These are phyloP conservation scores for Cystobasidium sp. DNA, from an alignment of 1,284 basidiomycete species.

Conservation along the genomic window DNA sequence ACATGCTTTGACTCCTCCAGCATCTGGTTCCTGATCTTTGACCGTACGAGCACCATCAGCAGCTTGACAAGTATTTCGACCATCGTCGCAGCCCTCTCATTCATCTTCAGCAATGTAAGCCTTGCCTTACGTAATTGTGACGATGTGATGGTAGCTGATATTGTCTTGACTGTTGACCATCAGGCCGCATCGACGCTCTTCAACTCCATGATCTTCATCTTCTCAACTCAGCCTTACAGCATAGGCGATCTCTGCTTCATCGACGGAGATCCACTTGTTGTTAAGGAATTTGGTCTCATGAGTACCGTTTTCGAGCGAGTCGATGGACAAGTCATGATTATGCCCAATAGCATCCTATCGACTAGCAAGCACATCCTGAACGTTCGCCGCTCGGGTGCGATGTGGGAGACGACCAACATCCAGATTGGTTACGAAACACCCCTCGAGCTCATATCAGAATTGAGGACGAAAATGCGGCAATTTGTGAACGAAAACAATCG, in stretches of 20 bases:
- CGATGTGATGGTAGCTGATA: slow-evolving; percentile 45
- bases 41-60: slow-evolving; percentile 67
- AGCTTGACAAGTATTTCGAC: slow-evolving; percentile 44
- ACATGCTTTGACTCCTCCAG: neutral
- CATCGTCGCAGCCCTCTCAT: slow-evolving; percentile 52
- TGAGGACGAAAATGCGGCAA: slow-evolving; percentile 65
- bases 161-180: slow-evolving; percentile 62
- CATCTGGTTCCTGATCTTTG: slow-evolving; percentile 78
- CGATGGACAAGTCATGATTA: slow-evolving; percentile 76
- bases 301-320: slow-evolving; percentile 77
- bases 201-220: slow-evolving; percentile 82
- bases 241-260: slow-evolving; percentile 76
- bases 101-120: slow-evolving; percentile 43
- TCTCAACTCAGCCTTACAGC: slow-evolving; percentile 66
- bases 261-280: slow-evolving; percentile 66
- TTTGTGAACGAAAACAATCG: slow-evolving; percentile 71
- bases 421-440: slow-evolving; percentile 55
- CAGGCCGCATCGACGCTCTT: slow-evolving; percentile 78
- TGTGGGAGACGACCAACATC: slow-evolving; percentile 76
- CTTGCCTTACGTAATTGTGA: neutral
- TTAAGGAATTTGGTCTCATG: slow-evolving; percentile 79
- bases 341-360: slow-evolving; percentile 76
- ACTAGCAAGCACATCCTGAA: slow-evolving; percentile 74
- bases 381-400: slow-evolving; percentile 56
- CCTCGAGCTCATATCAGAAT: slow-evolving; percentile 65